Conservation (phyloP, 2,329 filamentous ascomycete species). For the Clarireedia sp. region DNA sequence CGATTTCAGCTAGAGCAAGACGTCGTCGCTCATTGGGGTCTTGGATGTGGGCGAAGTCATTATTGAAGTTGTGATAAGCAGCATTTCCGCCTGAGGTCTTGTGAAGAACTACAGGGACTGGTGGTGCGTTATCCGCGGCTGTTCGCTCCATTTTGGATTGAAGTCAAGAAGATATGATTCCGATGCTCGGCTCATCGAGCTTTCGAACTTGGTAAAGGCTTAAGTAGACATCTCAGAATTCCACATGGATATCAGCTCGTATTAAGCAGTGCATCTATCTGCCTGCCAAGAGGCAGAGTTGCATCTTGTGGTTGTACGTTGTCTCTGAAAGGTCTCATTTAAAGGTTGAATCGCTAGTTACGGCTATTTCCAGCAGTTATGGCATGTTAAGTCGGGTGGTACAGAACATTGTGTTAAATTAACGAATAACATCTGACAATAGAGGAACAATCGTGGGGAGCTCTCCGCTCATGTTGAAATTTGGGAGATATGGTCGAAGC, state of each 20-base stretch:
- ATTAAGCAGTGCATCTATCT: background rate
- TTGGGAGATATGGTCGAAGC: background rate
- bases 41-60: slow-evolving; percentile 56
- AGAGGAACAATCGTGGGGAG: background rate
- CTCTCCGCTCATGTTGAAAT: background rate
- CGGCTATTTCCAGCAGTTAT: background rate
- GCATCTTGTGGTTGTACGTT: background rate
- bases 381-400: background rate
- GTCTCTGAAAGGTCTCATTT: background rate
- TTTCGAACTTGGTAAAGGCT: background rate
- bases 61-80: slow-evolving; percentile 72
- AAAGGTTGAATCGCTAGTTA: background rate
- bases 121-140: background rate
- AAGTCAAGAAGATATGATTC: background rate
- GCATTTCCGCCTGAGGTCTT: slow-evolving; percentile 56
- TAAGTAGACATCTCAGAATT: background rate
- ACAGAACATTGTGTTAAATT: background rate
- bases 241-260: background rate
- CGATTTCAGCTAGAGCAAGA: slow-evolving; percentile 72
- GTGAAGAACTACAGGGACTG: slow-evolving; percentile 2
- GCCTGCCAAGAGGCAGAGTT: background rate
- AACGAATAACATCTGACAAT: background rate
- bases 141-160: background rate
- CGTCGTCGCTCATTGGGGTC: slow-evolving; percentile 73
- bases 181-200: background rate